Percentiles rank a stretch among this genome's conserved stretches.
Evolutionary conservation across 352 stramenopile genomes (phyloP).

Genomic region (Phytophthora agathidicida): DNA sequence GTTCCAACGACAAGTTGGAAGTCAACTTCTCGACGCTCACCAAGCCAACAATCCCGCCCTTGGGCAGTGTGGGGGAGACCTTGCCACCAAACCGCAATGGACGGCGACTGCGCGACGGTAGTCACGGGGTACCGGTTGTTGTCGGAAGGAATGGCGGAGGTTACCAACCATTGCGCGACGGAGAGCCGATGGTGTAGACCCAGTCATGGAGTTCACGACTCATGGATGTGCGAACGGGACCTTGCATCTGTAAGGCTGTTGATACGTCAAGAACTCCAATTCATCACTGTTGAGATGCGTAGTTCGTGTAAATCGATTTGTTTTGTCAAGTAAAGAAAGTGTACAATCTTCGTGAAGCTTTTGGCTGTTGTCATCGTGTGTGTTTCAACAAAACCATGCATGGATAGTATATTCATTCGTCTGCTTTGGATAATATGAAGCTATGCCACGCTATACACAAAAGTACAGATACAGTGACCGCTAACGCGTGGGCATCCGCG

Average conservation of each 20-base stretch:
- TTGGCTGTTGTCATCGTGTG: too few relatives aligned
- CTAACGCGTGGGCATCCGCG: neutral
- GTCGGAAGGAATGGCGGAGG: neutral
- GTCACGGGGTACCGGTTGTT: neutral
- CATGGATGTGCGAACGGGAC: too few relatives aligned
- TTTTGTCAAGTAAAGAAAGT: too few relatives aligned
- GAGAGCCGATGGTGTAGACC: neutral
- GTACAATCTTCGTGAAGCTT: too few relatives aligned
- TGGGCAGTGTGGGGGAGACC: too few relatives aligned
- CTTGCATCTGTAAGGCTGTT: too few relatives aligned
- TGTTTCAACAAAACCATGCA: too few relatives aligned
- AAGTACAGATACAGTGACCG: neutral
- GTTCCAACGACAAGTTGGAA: neutral
- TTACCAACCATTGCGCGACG: neutral
- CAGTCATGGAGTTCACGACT: too few relatives aligned
- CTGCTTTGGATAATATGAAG: neutral
- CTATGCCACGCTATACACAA: neutral
- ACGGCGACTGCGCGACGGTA: neutral
- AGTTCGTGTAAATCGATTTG: too few relatives aligned
- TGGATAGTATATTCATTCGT: neutral
- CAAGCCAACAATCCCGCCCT: neutral
- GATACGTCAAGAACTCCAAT: too few relatives aligned
- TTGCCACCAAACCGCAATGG: too few relatives aligned
- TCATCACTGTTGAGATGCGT: too few relatives aligned
- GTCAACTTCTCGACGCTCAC: neutral